Conservation (phyloP, 306 rosid species). For the Luffa aegyptiaca region DNA sequence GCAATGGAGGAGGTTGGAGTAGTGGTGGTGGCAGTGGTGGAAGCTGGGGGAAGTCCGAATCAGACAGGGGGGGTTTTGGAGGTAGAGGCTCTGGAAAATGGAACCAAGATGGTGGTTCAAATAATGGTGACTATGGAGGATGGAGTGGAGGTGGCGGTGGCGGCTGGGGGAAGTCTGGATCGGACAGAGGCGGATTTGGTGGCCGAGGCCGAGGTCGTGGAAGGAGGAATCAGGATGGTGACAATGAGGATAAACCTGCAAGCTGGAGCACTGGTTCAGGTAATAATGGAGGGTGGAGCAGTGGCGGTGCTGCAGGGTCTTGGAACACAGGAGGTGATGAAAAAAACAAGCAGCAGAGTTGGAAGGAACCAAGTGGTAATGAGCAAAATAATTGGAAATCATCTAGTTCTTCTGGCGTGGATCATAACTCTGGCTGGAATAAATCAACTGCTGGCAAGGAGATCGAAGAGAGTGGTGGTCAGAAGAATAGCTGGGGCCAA, state of each 20-base stretch:
- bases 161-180: constrained; percentile 8
- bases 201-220: constrained; percentile 75
- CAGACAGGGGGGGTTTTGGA: constrained; percentile 33
- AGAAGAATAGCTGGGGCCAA: constrained; percentile 4
- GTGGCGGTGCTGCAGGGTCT: constrained; percentile 22
- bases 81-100: constrained; percentile 60
- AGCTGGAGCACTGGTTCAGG: not conserved
- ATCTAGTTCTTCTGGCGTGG: constrained; percentile 13
- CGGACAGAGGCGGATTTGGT: constrained; percentile 35
- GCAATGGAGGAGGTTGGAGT: constrained; percentile 32
- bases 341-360: constrained; percentile 22
- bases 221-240: constrained; percentile 43
- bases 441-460: not conserved
- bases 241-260: constrained; percentile 1
- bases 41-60: not conserved
- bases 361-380: constrained; percentile 19
- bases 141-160: not conserved
- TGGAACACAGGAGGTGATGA: constrained; percentile 30
- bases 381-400: constrained; percentile 19
- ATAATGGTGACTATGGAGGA: not conserved
- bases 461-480: not conserved
- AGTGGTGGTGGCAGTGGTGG: constrained; percentile 18
- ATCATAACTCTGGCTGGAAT: constrained; percentile 3
- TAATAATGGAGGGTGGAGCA: constrained; percentile 32
- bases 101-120: constrained; percentile 39